These are phyloP conservation scores for Xylaria acuta DNA, from an alignment of 495 filamentous ascomycete genomes.

Conservation along the genomic window DNA sequence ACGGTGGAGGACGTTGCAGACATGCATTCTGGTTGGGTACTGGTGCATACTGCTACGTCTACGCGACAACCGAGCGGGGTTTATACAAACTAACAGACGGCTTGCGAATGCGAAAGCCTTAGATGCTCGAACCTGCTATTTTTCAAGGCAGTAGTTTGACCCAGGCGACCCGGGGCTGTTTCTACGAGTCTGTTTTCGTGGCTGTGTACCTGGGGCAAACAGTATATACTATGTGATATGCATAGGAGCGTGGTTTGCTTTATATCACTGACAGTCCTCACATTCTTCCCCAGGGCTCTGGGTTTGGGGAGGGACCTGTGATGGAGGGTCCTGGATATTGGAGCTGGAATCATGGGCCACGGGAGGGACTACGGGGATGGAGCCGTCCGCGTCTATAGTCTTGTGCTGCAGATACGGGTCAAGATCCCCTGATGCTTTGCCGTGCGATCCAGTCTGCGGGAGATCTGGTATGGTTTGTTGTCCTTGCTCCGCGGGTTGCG, in stretches of 20 bases:
- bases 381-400: conserved; percentile 17
- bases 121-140: neutral
- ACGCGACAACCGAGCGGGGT: neutral
- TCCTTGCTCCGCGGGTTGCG: neutral
- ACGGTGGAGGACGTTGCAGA: neutral
- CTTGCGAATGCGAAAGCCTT: neutral
- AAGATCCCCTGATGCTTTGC: neutral
- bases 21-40: neutral
- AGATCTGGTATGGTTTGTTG: neutral
- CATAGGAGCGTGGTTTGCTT: neutral
- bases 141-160: neutral
- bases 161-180: neutral
- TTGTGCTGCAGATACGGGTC: neutral
- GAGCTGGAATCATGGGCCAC: neutral
- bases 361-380: conserved; percentile 11
- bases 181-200: neutral
- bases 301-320: neutral
- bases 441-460: neutral
- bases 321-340: conserved; percentile 12
- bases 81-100: neutral
- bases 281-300: conserved; percentile 27
- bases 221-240: neutral
- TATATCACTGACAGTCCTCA: conserved; percentile 36
- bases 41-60: neutral
- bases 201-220: neutral